phyloP scores from a whole-genome alignment of 2,329 filamentous ascomycete genomes.

The Boeremia lycopersici region DNA sequence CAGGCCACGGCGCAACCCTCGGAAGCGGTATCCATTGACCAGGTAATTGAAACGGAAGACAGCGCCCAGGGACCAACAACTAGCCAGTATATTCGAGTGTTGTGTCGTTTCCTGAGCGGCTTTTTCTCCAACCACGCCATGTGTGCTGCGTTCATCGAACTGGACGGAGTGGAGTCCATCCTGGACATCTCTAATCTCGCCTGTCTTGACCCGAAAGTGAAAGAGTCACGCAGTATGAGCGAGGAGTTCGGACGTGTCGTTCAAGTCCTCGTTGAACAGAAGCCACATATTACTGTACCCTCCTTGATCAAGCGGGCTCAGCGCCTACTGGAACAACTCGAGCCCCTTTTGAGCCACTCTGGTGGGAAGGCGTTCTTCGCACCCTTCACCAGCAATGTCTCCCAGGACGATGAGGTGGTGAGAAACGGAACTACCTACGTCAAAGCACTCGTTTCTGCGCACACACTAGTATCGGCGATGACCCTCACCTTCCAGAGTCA shows the following conservation, averaged over 20 bases:
- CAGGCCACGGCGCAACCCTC: slow-evolving; percentile 9
- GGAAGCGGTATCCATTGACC: slow-evolving; percentile 42
- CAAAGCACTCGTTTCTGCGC: slow-evolving; percentile 77
- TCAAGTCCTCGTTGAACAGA: slow-evolving; percentile 78
- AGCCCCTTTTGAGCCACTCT: slow-evolving; percentile 65
- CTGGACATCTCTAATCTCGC: slow-evolving; percentile 84
- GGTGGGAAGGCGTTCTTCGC: slow-evolving; percentile 70
- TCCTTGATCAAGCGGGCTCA: slow-evolving; percentile 79
- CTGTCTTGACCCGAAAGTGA: slow-evolving; percentile 76
- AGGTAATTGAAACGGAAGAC: slow-evolving; percentile 56
- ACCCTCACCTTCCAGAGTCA: slow-evolving; percentile 73
- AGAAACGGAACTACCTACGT: slow-evolving; percentile 74
- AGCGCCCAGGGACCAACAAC: slow-evolving; percentile 57
- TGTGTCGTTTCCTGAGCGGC: slow-evolving; percentile 76
- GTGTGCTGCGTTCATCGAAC: slow-evolving; percentile 75
- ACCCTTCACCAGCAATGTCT: slow-evolving; percentile 56
- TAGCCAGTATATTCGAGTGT: slow-evolving; percentile 75
- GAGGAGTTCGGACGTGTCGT: slow-evolving; percentile 76
- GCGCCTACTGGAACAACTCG: slow-evolving; percentile 68
- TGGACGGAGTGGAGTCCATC: slow-evolving; percentile 80
- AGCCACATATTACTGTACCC: slow-evolving; percentile 80
- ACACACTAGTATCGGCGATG: slow-evolving; percentile 77
- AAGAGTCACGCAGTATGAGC: slow-evolving; percentile 64
- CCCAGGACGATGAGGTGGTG: slow-evolving; percentile 45
- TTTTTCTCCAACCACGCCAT: slow-evolving; percentile 78